Base-by-base conservation (phyloP, 2,329 filamentous ascomycete species). In the Calonectria henricotiae region DNA sequence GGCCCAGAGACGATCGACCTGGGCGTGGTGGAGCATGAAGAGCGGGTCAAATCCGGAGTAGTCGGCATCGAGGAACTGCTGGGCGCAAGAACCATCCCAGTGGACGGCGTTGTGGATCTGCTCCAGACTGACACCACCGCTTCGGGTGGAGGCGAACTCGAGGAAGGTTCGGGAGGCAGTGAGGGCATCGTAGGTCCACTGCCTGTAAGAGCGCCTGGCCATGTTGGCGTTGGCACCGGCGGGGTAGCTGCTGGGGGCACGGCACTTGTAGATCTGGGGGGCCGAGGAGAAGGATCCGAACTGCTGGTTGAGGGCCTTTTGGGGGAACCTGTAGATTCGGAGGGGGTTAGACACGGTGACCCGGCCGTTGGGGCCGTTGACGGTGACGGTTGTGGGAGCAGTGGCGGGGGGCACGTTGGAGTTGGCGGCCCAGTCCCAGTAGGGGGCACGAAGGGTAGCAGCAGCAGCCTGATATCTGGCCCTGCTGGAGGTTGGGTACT, bases 1-100 rank as follows among this genome's bases (percentile, higher is more conserved):
- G 15, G 89, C 86, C 81, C 90, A 91, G 43, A 93, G 83, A 44
- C 91, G 87, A 75, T 93, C 90, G 65, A 93, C 86, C 75, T 93
- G 90, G 76, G 85, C 80, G 81, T 87, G 86, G 70, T 87, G 86
- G 27, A 87, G 76, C 84, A 83, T 84, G 72, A 87, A 87, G 20
- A 87, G 73, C 11, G 84, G 82, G 51, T 87, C 85, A 70, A 85
- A 87, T 9, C 79, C 85, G 2, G 84, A 79, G 67, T 82, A 83
- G 27, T 79, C 78, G 13, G 84, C 74, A 35, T 78, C 73, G 4
- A 84, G 71, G 74, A 86, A 86, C 69, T 85, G 79, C 9, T 80
- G 80, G 15, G 80, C 83, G 62, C 85, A 81, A 23, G 75, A 79
- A 20, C 76, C 81, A 69, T 83, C 82, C 78, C 81, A 82, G 74